phyloP scores from a whole-genome alignment of 495 filamentous ascomycete genomes.

The Aspergillus campestris region DNA sequence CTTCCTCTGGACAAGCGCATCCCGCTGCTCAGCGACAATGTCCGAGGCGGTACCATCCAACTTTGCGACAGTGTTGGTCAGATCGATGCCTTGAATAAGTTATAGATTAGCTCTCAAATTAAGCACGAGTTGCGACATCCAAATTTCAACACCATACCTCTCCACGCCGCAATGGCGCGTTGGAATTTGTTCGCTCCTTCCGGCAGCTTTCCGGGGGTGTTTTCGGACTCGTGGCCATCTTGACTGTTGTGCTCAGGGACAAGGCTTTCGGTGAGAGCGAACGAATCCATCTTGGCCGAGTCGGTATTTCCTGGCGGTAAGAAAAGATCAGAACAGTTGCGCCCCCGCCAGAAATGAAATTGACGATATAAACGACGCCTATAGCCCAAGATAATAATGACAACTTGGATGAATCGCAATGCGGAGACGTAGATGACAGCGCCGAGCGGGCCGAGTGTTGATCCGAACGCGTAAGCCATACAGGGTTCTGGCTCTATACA shows the following conservation, averaged over 20 bases:
- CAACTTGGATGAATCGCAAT: too few relatives aligned
- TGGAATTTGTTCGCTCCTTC: constrained; percentile 86
- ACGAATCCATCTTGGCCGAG: constrained; percentile 34
- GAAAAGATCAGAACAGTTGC: too few relatives aligned
- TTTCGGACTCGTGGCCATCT: constrained; percentile 19
- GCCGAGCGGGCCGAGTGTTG: too few relatives aligned
- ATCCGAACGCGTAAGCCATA: too few relatives aligned
- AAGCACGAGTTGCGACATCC: not conserved
- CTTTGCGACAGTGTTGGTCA: constrained; percentile 75
- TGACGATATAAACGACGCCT: not conserved
- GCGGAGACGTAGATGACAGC: too few relatives aligned
- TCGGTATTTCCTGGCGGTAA: not conserved
- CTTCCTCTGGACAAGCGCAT: constrained; percentile 87
- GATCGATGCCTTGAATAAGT: constrained; percentile 62
- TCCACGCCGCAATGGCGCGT: constrained; percentile 89
- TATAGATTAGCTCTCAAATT: constrained; percentile 19
- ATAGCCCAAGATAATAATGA: not conserved
- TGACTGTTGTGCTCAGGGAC: constrained; percentile 26
- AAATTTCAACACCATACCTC: constrained; percentile 50
- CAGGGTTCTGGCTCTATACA: too few relatives aligned
- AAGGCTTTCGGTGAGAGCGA: constrained; percentile 36
- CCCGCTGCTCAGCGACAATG: constrained; percentile 83
- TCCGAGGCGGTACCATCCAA: constrained; percentile 89
- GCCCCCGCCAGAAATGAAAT: too few relatives aligned
- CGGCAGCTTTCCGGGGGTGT: constrained; percentile 21